Percentiles rank a stretch among this genome's conserved stretches.
Conservation (phyloP, 148 eudicot species). For the Nyssa sinensis region DNA sequence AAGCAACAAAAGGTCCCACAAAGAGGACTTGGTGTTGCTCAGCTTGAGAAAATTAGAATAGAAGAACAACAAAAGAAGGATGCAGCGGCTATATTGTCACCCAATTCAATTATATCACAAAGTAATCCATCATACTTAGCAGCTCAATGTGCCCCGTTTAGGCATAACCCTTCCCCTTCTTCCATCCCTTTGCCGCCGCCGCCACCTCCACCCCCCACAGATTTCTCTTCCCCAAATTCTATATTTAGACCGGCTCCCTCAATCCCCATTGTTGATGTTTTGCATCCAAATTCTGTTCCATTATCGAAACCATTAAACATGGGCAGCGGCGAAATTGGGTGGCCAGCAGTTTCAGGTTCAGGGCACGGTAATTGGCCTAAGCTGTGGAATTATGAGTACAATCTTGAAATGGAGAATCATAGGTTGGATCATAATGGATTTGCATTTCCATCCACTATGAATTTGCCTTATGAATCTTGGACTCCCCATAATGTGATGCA, state of each 20-base stretch:
- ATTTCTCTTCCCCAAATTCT: slow-evolving; percentile 27
- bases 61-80: slow-evolving; percentile 61
- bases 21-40: slow-evolving; percentile 95
- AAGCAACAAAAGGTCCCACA: slow-evolving; percentile 77
- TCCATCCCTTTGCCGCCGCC: slow-evolving; percentile 22
- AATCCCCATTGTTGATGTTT: slow-evolving; percentile 27
- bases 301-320: slow-evolving; percentile 18
- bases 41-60: slow-evolving; percentile 75
- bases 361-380: slow-evolving; percentile 35
- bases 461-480: slow-evolving; percentile 35
- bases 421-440: slow-evolving; percentile 34
- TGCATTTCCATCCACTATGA: slow-evolving; percentile 13
- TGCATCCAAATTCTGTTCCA: slow-evolving; percentile 20
- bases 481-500: slow-evolving; percentile 30
- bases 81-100: slow-evolving; percentile 17
- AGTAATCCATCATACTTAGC: slow-evolving; percentile 26
- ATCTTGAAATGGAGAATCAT: slow-evolving; percentile 34
- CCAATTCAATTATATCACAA: slow-evolving; percentile 24
- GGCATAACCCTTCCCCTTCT: slow-evolving; percentile 32
- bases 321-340: slow-evolving; percentile 23
- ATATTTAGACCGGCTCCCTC: slow-evolving; percentile 19
- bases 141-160: slow-evolving; percentile 29
- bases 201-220: slow-evolving; percentile 29
- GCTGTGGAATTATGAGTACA: slow-evolving; percentile 46
- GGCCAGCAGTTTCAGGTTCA: slow-evolving; percentile 24